Percentiles rank a stretch among this genome's conserved stretches.
phyloP scores from a whole-genome alignment of 139 green algal genomes.

The Micractinium sp. region DNA sequence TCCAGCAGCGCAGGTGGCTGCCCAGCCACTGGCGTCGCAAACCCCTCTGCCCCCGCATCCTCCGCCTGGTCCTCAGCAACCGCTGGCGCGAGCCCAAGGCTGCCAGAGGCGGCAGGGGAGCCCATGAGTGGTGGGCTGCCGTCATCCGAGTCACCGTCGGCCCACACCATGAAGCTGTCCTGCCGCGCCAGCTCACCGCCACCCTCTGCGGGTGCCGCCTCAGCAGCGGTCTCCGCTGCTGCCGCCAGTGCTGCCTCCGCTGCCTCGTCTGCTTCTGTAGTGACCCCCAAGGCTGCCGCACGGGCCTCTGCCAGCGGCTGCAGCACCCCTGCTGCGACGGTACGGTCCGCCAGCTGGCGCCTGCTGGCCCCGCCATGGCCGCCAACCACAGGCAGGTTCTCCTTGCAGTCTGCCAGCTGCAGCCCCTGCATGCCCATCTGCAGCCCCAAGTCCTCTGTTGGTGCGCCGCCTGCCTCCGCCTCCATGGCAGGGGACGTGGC shows the following conservation, averaged over 20 bases:
- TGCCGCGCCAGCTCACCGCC: not conserved
- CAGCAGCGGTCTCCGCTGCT: not conserved
- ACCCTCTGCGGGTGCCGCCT: not conserved
- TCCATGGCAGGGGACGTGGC: not conserved
- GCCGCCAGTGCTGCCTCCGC: constrained; percentile 28
- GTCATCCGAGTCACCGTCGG: not conserved
- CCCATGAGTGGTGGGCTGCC: not conserved
- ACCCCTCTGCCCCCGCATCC: not conserved
- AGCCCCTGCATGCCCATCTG: not conserved
- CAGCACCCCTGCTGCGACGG: not conserved
- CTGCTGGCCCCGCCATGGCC: not conserved
- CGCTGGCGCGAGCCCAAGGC: too few relatives aligned
- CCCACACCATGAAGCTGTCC: constrained; percentile 26
- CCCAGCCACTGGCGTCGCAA: not conserved
- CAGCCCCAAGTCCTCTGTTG: not conserved
- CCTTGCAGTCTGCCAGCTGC: constrained; percentile 19
- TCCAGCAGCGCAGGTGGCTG: constrained; percentile 10
- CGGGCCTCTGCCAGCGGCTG: constrained; percentile 1
- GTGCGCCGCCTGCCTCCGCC: not conserved
- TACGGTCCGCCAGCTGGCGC: not conserved
- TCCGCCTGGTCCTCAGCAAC: not conserved
- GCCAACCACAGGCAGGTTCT: constrained; percentile 1
- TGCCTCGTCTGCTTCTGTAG: not conserved
- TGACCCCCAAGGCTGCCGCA: not conserved
- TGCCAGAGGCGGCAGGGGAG: not conserved